phyloP scores from a whole-genome alignment of 306 rosid species.

The Clitoria ternatea region DNA sequence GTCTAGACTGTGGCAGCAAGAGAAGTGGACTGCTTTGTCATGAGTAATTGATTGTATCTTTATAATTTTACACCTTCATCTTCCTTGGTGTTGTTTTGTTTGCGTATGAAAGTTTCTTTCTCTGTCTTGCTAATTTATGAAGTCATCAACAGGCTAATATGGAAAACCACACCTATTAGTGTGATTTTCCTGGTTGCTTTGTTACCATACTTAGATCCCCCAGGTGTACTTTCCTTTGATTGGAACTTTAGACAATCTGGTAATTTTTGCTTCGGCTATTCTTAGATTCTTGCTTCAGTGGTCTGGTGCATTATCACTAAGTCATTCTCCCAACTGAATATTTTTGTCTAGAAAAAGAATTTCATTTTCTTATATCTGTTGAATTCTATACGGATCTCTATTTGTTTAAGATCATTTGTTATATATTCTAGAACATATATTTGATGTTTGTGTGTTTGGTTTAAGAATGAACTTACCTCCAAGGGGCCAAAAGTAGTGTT shows the following conservation, averaged over 20 bases:
- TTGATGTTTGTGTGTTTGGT: background rate
- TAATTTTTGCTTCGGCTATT: conserved; percentile 63
- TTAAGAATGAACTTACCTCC: background rate
- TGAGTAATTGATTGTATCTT: conserved; percentile 45
- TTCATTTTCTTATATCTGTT: too few species aligned
- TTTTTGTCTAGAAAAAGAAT: too few species aligned
- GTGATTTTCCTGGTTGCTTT: too few species aligned
- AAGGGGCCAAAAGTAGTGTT: background rate
- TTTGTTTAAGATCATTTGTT: background rate
- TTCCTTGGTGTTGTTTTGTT: too few species aligned
- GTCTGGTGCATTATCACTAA: conserved; percentile 81
- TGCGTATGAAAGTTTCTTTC: background rate
- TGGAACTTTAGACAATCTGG: conserved; percentile 47
- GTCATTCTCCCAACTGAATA: background rate
- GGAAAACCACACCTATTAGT: too few species aligned
- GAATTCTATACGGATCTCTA: too few species aligned
- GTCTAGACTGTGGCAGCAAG: conserved; percentile 84
- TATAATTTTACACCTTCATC: too few species aligned
- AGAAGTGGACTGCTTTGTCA: conserved; percentile 84
- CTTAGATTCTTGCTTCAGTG: conserved; percentile 88
- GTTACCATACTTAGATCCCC: too few species aligned
- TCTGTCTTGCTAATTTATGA: conserved; percentile 17
- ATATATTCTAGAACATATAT: background rate
- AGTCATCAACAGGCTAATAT: conserved; percentile 58
- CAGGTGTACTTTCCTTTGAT: too few species aligned